A percentile compares a stretch with the other conserved stretches of the same genome.
phyloP scores from a whole-genome alignment of 176 grass and related monocot genomes.

The Cenchrus fungigraminus region DNA sequence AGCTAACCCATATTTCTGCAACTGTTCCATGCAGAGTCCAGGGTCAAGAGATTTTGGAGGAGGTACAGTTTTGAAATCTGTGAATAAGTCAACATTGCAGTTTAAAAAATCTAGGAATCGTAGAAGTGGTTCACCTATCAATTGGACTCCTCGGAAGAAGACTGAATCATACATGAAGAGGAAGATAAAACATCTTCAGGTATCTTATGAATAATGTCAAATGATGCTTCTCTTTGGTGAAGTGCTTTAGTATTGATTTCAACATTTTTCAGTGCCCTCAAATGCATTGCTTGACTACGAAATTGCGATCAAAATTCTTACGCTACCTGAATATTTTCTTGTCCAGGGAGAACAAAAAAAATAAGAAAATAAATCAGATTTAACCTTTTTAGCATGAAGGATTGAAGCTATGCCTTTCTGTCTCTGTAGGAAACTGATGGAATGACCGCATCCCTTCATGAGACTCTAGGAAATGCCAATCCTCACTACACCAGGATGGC shows the following conservation, averaged over 20 bases:
- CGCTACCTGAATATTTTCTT: not conserved
- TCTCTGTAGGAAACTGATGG: constrained; percentile 70
- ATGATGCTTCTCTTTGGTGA: constrained; percentile 23
- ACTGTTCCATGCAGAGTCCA: constrained; percentile 58
- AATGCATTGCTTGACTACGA: not conserved
- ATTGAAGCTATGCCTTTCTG: constrained; percentile 29
- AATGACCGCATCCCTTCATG: constrained; percentile 81
- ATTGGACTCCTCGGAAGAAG: constrained; percentile 86
- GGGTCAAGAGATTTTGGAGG: constrained; percentile 64
- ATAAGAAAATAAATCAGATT: not conserved
- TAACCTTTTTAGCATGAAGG: constrained; percentile 21
- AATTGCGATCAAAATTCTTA: not conserved
- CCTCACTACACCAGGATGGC: constrained; percentile 88
- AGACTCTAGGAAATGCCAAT: constrained; percentile 80
- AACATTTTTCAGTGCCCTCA: not conserved
- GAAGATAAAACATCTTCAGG: constrained; percentile 94
- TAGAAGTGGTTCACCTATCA: constrained; percentile 63
- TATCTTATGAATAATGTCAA: constrained; percentile 31
- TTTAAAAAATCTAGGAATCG: constrained; percentile 73
- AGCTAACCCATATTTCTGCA: not conserved
- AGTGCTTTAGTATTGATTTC: not conserved
- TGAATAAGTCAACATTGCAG: constrained; percentile 73
- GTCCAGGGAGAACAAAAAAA: not conserved
- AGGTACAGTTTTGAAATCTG: constrained; percentile 59
- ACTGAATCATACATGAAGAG: constrained; percentile 88